Evolutionary conservation across 495 filamentous ascomycete genomes (phyloP).

Genomic region (Aspergillus cristatus): DNA sequence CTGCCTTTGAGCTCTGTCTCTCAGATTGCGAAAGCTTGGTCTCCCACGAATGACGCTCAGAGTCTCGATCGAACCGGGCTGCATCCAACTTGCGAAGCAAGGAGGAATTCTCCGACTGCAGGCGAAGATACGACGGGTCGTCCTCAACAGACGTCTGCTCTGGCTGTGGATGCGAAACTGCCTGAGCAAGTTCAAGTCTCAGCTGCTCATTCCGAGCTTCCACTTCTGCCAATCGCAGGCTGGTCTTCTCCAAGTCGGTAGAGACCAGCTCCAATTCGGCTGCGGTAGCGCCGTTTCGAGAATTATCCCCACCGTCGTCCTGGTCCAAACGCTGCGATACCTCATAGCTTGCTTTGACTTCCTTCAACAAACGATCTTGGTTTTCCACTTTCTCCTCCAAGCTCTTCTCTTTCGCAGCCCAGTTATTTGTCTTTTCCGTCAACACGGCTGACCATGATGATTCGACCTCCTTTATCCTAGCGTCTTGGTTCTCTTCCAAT

Average conservation of each 20-base stretch:
- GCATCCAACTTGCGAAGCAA: conserved; percentile 81
- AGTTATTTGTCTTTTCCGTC: conserved; percentile 90
- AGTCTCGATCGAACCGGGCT: conserved; percentile 69
- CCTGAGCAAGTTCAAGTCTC: conserved; percentile 79
- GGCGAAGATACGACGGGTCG: conserved; percentile 73
- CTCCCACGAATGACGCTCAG: conserved; percentile 63
- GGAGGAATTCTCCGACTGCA: conserved; percentile 86
- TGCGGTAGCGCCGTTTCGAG: conserved; percentile 56
- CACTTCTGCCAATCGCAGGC: conserved; percentile 75
- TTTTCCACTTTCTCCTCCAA: conserved; percentile 90
- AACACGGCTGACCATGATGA: conserved; percentile 86
- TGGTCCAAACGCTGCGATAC: conserved; percentile 83
- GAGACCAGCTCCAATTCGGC: conserved; percentile 91
- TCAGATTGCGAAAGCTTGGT: conserved; percentile 49
- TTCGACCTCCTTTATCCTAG: conserved; percentile 77
- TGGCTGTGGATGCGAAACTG: conserved; percentile 61
- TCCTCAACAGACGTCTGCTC: conserved; percentile 61
- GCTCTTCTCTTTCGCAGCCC: conserved; percentile 87
- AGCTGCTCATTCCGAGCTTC: conserved; percentile 93
- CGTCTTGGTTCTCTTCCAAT: conserved; percentile 67
- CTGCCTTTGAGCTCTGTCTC: conserved; percentile 36
- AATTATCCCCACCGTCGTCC: conserved; percentile 49
- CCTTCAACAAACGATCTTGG: conserved; percentile 85
- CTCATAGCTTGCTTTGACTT: conserved; percentile 94
- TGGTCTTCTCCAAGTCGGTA: conserved; percentile 85